Percentiles rank a stretch among this genome's conserved stretches.
Evolutionary conservation across 139 green algal species (phyloP).

Genomic region (Coelastrella sp.): DNA sequence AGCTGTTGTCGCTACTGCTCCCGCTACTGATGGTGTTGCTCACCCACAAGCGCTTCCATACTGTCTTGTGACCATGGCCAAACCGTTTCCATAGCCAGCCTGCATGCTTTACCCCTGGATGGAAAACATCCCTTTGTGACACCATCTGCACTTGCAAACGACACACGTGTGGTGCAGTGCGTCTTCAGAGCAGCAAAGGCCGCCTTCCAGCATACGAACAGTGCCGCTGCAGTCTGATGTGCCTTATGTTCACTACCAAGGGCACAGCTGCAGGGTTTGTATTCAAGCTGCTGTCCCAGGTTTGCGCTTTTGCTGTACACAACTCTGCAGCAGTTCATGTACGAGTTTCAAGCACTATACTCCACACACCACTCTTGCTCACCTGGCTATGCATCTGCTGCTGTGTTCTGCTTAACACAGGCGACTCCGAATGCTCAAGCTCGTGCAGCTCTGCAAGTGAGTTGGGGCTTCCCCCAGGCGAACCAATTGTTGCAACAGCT

Average conservation of each 20-base stretch:
- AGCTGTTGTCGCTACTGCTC: background rate
- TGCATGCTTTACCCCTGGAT: conserved; percentile 25
- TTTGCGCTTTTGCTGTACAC: background rate
- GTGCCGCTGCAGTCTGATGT: too few species aligned
- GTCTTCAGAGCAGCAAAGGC: too few species aligned
- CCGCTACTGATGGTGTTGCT: background rate
- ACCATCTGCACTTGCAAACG: too few species aligned
- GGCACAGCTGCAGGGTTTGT: too few species aligned
- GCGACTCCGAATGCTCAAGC: background rate
- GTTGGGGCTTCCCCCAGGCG: background rate
- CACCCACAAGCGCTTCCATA: conserved; percentile 47
- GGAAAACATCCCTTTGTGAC: background rate
- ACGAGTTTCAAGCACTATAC: background rate
- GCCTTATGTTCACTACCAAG: too few species aligned
- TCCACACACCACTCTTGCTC: background rate
- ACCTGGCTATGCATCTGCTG: background rate
- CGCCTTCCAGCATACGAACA: too few species aligned
- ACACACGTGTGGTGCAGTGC: too few species aligned
- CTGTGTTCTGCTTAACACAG: background rate
- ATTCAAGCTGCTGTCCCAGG: background rate
- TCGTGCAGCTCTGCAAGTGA: background rate
- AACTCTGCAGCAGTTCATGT: background rate
- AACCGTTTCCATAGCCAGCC: conserved; percentile 52
- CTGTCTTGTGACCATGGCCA: conserved; percentile 36
- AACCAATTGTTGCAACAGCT: background rate